Conservation (phyloP, 2,329 filamentous ascomycete species). For the Aspergillus bombycis region DNA sequence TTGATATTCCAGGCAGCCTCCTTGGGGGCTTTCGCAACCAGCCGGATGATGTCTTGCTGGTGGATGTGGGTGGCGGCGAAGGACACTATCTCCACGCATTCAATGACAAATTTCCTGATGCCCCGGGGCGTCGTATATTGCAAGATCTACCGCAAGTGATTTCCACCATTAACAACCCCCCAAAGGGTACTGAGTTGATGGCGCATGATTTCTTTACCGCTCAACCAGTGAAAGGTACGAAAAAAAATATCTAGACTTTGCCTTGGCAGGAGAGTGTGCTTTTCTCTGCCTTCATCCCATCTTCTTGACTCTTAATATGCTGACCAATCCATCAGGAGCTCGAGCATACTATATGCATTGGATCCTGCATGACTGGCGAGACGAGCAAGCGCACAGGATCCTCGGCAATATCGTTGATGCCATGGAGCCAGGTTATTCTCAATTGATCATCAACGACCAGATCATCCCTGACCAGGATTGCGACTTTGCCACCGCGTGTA, state of each 20-base stretch:
- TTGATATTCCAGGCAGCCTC: no score
- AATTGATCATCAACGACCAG: constrained; percentile 31
- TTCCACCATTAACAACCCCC: not conserved
- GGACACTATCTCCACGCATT: no score
- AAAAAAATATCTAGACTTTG: not conserved
- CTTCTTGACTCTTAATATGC: not conserved
- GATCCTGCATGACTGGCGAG: constrained; percentile 29
- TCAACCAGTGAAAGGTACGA: constrained; percentile 25
- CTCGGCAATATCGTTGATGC: constrained; percentile 18
- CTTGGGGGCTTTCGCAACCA: no score
- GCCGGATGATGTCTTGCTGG: no score
- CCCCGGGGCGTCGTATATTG: no score
- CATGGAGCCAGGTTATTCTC: constrained; percentile 29
- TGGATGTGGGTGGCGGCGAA: no score
- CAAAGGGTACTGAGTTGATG: constrained; percentile 14
- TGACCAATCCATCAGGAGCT: constrained; percentile 12
- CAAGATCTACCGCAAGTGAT: no score
- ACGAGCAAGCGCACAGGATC: constrained; percentile 22
- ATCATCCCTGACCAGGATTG: constrained; percentile 26
- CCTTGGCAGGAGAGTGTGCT: no score
- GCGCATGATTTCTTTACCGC: constrained; percentile 26
- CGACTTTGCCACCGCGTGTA: constrained; percentile 12
- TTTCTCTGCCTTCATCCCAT: no score
- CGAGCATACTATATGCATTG: constrained; percentile 28
- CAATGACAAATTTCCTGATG: no score